Percentiles rank a stretch among this genome's conserved stretches.
Evolutionary conservation across 2,329 filamentous ascomycete species (phyloP).

Genomic region (Sclerotinia sclerotiorum): DNA sequence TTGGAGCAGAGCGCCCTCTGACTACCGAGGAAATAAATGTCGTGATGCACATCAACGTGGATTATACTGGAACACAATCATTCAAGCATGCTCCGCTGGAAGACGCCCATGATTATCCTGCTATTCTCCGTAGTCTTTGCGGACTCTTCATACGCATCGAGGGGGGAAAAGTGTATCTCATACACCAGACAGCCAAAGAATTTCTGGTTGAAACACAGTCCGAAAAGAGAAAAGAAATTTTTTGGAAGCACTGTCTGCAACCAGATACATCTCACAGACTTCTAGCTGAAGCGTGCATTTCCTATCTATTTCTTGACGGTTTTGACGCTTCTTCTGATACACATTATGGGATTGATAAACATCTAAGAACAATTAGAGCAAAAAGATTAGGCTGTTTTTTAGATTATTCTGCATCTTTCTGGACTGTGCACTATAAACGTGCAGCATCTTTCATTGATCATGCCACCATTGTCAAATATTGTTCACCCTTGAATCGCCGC

Average conservation of each 20-base stretch:
- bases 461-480: neutral
- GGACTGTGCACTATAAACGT: neutral
- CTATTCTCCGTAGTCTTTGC: slow-evolving; percentile 13
- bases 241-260: slow-evolving; percentile 19
- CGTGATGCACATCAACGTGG: neutral
- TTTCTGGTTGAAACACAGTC: slow-evolving; percentile 9
- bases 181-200: slow-evolving; percentile 26
- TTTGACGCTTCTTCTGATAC: no score
- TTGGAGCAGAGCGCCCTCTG: neutral
- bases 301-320: slow-evolving; percentile 4
- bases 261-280: neutral
- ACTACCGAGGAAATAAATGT: slow-evolving; percentile 15
- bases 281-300: slow-evolving; percentile 21
- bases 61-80: neutral
- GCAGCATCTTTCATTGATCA: neutral
- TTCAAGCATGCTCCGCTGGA: neutral
- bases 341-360: no score
- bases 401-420: neutral
- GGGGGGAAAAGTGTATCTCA: slow-evolving; percentile 18
- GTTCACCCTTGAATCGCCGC: neutral
- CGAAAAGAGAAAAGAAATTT: neutral
- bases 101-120: neutral
- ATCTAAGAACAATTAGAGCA: neutral
- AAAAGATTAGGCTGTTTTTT: neutral
- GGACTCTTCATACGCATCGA: slow-evolving; percentile 16